phyloP scores from a whole-genome alignment of 73 alveolate genomes.

The Paramecium bursaria region DNA sequence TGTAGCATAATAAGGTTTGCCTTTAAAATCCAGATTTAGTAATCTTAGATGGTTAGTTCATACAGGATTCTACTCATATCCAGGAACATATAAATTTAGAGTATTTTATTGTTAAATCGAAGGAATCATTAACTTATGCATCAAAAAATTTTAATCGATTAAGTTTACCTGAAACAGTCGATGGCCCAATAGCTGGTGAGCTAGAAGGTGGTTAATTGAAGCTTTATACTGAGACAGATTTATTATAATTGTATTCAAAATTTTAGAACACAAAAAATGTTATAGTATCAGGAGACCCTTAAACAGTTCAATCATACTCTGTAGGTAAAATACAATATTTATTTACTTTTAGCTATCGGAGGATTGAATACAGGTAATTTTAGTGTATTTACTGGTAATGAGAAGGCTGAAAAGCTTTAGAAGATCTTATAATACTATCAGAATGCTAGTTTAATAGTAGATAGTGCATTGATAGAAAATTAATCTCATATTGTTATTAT shows the following conservation, averaged over 20 bases:
- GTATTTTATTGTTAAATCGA: conserved; percentile 11
- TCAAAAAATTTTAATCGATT: conserved; percentile 63
- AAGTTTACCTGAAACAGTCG: conserved; percentile 49
- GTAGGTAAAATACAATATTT: background rate
- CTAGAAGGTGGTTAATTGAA: background rate
- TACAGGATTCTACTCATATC: conserved; percentile 69
- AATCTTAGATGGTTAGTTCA: conserved; percentile 63
- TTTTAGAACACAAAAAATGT: conserved; percentile 21
- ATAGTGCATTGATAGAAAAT: background rate
- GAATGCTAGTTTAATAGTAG: conserved; percentile 36
- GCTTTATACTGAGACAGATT: background rate
- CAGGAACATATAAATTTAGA: conserved; percentile 71
- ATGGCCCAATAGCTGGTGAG: conserved; percentile 38
- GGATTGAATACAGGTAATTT: conserved; percentile 31
- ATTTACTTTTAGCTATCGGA: conserved; percentile 16
- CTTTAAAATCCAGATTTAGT: conserved; percentile 46
- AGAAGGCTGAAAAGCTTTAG: background rate
- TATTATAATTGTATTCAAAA: background rate
- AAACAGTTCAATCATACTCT: conserved; percentile 3
- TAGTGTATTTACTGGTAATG: conserved; percentile 46
- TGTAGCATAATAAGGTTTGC: conserved; percentile 46
- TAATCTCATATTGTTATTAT: background rate
- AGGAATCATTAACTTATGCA: conserved; percentile 58
- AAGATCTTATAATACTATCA: conserved; percentile 18
- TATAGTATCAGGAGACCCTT: conserved; percentile 46